Percentiles rank a stretch among this genome's conserved stretches.
These are phyloP conservation scores for Aspergillus novoparasiticus DNA, from an alignment of 2,329 filamentous ascomycete species.

Conservation along the genomic window DNA sequence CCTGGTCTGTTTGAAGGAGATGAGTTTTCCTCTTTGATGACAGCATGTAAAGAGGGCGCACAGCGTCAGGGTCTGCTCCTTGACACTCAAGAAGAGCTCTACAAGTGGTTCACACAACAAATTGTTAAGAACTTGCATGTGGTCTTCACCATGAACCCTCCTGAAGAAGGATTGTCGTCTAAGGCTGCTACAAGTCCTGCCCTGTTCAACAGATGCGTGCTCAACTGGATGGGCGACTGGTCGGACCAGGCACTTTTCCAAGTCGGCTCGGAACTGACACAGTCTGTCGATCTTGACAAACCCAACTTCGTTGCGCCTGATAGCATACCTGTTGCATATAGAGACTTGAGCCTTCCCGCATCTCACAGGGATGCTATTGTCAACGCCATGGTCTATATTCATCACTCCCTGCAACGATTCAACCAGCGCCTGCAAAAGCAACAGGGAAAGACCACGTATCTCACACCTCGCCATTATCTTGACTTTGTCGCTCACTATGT, in stretches of 20 bases:
- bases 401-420: conserved; percentile 89
- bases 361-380: conserved; percentile 89
- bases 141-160: conserved; percentile 99
- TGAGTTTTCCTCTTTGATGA: conserved; percentile 97
- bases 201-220: conserved; percentile 97
- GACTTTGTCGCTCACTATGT: conserved; percentile 99
- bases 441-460: conserved; percentile 87
- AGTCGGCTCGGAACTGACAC: conserved; percentile 91
- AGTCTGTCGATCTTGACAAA: conserved; percentile 92
- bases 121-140: conserved; percentile 99
- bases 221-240: conserved; percentile 99
- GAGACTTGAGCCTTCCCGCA: conserved; percentile 79
- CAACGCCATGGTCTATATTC: conserved; percentile 98
- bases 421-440: conserved; percentile 87
- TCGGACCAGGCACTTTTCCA: conserved; percentile 99
- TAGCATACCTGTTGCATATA: conserved; percentile 89
- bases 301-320: conserved; percentile 84
- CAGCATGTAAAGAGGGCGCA: conserved; percentile 96
- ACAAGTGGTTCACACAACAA: conserved; percentile 99
- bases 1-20: conserved; percentile 99
- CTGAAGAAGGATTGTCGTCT: conserved; percentile 88
- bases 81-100: conserved; percentile 98
- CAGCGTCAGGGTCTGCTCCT: conserved; percentile 93
- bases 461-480: conserved; percentile 94
- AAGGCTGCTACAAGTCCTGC: conserved; percentile 98